Evolutionary conservation across 768 basidiomycete genomes (phyloP).

Genomic region (Asterophora parasitica): DNA sequence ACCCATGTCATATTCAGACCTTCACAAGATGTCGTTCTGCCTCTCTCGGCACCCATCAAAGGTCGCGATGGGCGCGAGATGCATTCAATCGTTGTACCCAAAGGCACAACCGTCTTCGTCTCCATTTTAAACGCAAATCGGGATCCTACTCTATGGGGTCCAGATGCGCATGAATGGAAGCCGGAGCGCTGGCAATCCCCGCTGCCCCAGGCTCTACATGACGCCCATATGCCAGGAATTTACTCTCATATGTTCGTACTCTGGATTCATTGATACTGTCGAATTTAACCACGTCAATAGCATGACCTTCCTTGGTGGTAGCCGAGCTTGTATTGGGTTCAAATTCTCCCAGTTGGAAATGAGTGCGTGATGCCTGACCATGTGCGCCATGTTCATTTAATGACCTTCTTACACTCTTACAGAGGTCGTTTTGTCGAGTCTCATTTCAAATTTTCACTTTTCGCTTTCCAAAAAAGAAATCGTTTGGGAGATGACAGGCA

Average conservation of each 20-base stretch:
- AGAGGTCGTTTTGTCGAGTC: conserved; percentile 2
- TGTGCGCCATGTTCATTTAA: too few relatives aligned
- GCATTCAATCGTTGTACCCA: neutral
- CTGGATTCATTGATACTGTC: neutral
- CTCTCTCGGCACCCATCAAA: conserved; percentile 1
- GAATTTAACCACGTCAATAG: conserved; percentile 10
- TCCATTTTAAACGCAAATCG: conserved; percentile 32
- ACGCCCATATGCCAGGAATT: conserved; percentile 38
- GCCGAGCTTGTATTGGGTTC: conserved; percentile 34
- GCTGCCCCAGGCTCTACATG: conserved; percentile 30
- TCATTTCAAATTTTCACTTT: conserved; percentile 26
- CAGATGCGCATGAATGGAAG: conserved; percentile 45
- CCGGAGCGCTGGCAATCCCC: conserved; percentile 45
- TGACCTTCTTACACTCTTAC: neutral
- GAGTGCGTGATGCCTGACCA: neutral
- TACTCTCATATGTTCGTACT: conserved; percentile 37
- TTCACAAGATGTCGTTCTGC: neutral
- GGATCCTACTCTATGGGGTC: conserved; percentile 42
- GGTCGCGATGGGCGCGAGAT: conserved; percentile 3
- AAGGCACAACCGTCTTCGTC: neutral
- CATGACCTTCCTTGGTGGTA: conserved; percentile 32
- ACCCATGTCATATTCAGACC: neutral
- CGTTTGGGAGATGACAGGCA: conserved; percentile 2
- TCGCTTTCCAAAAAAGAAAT: conserved; percentile 1
- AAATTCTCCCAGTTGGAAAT: conserved; percentile 22